Evolutionary conservation across 345 rosid species (phyloP), one percentile per base, ranked within the genome.

Genomic region (Moricandia moricandioides): DNA sequence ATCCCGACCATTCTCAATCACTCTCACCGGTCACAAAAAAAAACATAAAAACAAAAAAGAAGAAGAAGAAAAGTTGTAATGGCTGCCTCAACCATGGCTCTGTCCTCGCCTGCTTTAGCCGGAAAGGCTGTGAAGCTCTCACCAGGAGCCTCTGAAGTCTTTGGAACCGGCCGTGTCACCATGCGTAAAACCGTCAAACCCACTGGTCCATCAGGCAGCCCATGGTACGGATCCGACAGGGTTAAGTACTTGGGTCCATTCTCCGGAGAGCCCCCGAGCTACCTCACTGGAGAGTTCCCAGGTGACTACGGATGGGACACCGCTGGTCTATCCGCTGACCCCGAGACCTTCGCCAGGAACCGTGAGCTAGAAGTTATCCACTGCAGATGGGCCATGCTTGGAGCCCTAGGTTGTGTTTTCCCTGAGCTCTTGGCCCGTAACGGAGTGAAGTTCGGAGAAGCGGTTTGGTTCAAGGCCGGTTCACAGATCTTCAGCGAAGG

Each of bases 301-400:
- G 82, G 82, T 0, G 82, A 79, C 68, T 79, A 79, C 45, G 82
- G 82, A 40, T 79, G 82, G 82, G 82, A 79, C 82, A 79, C 82
- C 45, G 96, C 96, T 4, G 97, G 97, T 4, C 85, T 91, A 39
- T 89, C 96, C 0, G 96, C 97, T 13, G 96, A 91, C 74, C 97
- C 93, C 0, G 96, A 88, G 77, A 89, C 97, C 49, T 91, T 91
- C 9, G 93, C 93, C 30, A 89, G 82, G 85, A 91, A 89, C 90
- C 89, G 95, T 17, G 94, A 88, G 85, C 89, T 91, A 1, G 93
- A 88, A 70, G 97, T 91, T 14, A 91, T 91, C 83, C 97, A 91
- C 81, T 49, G 54, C 52, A 83, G 96, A 70, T 90, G 96, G 91
- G 93, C 93, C 45, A 90, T 88, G 96, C 81, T 90, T 3, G 93